These are phyloP conservation scores for Arthroderma sp. DNA, from an alignment of 2,329 filamentous ascomycete species.

Conservation along the genomic window DNA sequence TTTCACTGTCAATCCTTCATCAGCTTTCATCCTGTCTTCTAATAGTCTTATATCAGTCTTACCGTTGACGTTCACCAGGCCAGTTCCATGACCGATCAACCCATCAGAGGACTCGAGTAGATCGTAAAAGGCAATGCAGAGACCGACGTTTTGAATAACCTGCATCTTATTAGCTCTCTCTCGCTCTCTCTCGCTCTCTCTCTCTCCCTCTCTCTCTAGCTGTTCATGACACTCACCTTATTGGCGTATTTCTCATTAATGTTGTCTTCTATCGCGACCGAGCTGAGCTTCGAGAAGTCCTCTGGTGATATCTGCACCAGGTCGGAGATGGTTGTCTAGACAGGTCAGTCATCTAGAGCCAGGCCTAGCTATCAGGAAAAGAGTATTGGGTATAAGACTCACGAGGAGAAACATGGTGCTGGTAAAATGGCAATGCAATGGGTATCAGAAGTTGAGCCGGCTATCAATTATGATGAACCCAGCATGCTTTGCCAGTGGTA, in stretches of 20 bases:
- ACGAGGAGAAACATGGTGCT: slow-evolving; percentile 41
- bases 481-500: too few species aligned
- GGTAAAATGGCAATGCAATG: not conserved
- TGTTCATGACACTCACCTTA: slow-evolving; percentile 52
- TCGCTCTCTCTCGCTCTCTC: not conserved
- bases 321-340: slow-evolving; percentile 81
- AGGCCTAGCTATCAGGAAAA: too few species aligned
- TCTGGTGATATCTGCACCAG: slow-evolving; percentile 83
- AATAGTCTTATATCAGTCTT: not conserved
- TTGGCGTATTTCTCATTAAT: slow-evolving; percentile 97
- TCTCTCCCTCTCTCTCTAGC: too few species aligned
- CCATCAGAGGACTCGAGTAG: slow-evolving; percentile 82
- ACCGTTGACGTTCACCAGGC: slow-evolving; percentile 91
- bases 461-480: too few species aligned
- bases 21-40: not conserved
- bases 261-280: slow-evolving; percentile 82
- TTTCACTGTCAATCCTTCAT: slow-evolving; percentile 56
- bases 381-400: slow-evolving; percentile 16
- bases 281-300: slow-evolving; percentile 71
- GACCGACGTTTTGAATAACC: slow-evolving; percentile 84
- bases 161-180: slow-evolving; percentile 22
- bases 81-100: slow-evolving; percentile 82
- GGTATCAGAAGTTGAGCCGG: too few species aligned
- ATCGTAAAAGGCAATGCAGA: slow-evolving; percentile 90
- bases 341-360: too few species aligned